These are phyloP conservation scores for Aristolochia californica DNA, from an alignment of 164 flowering plant genomes.

Conservation along the genomic window DNA sequence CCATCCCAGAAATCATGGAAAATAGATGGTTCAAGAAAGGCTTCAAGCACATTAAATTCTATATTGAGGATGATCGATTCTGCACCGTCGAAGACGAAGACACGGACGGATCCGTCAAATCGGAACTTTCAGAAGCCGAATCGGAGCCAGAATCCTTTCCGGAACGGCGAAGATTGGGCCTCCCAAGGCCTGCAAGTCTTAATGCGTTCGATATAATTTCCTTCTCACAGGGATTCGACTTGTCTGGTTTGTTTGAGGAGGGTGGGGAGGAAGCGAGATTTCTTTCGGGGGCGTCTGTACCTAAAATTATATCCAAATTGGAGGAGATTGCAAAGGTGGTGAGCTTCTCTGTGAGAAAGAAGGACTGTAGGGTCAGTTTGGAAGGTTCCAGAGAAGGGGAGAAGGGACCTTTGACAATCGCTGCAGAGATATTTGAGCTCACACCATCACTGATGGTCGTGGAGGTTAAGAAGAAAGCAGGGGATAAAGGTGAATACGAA, in stretches of 20 bases:
- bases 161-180: not conserved
- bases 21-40: conserved; percentile 25
- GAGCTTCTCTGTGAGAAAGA: conserved; percentile 74
- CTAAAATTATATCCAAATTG: conserved; percentile 60
- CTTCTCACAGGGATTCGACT: conserved; percentile 19
- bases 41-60: conserved; percentile 18
- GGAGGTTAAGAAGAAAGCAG: conserved; percentile 85
- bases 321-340: conserved; percentile 82
- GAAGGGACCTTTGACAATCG: conserved; percentile 69
- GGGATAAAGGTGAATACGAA: conserved; percentile 64
- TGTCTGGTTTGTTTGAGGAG: conserved; percentile 21
- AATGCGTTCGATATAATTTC: conserved; percentile 23
- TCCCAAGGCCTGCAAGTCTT: conserved; percentile 21
- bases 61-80: conserved; percentile 16
- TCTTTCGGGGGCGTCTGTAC: conserved; percentile 58
- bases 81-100: conserved; percentile 10
- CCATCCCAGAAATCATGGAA: conserved; percentile 20
- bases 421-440: conserved; percentile 79
- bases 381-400: conserved; percentile 69
- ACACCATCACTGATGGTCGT: conserved; percentile 72
- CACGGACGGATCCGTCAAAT: conserved; percentile 2
- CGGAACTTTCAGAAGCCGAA: conserved; percentile 5
- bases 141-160: conserved; percentile 9
- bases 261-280: conserved; percentile 51
- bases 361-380: conserved; percentile 64